phyloP scores from a whole-genome alignment of 345 rosid genomes.

The Lepidium aucheri region DNA sequence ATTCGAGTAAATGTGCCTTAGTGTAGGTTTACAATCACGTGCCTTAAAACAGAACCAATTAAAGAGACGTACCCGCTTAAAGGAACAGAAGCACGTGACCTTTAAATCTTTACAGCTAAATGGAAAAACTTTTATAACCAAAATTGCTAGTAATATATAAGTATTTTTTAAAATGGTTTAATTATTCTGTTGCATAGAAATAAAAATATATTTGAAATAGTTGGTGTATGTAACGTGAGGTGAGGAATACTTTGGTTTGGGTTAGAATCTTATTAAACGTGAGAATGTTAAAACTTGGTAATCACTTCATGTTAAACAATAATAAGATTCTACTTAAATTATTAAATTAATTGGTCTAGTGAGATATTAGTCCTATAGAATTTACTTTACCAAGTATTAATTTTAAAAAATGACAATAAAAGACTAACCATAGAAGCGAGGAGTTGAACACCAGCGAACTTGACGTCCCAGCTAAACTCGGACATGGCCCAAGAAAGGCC shows the following conservation, averaged over 20 bases:
- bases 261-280: neutral
- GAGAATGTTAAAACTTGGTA: neutral
- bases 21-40: constrained; percentile 22
- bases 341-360: neutral
- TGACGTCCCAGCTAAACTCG: constrained; percentile 99
- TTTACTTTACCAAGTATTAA: neutral
- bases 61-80: constrained; percentile 13
- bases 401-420: neutral
- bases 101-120: constrained; percentile 2
- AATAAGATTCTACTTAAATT: neutral
- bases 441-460: constrained; percentile 78
- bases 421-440: constrained; percentile 67
- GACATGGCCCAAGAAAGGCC: constrained; percentile 88
- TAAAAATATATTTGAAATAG: constrained; percentile 4
- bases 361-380: neutral
- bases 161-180: neutral
- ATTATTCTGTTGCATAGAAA: neutral
- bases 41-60: constrained; percentile 12
- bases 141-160: neutral
- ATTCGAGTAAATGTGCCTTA: neutral
- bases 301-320: neutral
- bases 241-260: constrained; percentile 9
- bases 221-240: neutral
- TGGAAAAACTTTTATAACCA: neutral
- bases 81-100: constrained; percentile 25